Evolutionary conservation across 2,329 filamentous ascomycete species (phyloP), one percentile per base, ranked within the genome.

Genomic region (Monosporascus sp.): DNA sequence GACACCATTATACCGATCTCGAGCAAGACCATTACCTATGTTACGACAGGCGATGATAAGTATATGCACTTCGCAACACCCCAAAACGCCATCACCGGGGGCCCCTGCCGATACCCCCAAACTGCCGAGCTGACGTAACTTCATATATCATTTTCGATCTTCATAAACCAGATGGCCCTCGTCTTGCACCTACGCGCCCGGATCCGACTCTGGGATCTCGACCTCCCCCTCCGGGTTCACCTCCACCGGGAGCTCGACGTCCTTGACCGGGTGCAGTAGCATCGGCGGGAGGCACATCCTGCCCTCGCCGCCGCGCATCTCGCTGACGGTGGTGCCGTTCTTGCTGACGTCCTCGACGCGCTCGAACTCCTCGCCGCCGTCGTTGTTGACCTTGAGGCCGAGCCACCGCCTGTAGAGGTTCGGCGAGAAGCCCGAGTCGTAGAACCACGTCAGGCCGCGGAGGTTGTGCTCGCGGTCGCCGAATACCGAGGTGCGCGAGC

Each of bases 271-370:
- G 77, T 97, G 92, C 58, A 97, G 72, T 56, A 96, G 72, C 86
- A 96, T 93, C 1, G 88, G 89, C 7, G 91, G 90, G 41, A 96
- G 73, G 72, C 92, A 97, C 90, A 96, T 95, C 55, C 91, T 81
- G 11, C 90, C 90, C 69, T 92, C 88, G 17, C 87, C 85, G 47
- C 84, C 81, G 48, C 76, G 78, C 80, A 84, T 86, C 58, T 72
- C 67, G 43, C 71, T 69, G 6, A 82, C 75, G 38, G 68, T 72
- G 24, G 68, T 65, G 31, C 77, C 81, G 54, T 79, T 71, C 68
- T 75, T 78, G 63, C 70, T 78, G 63, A 69, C 63, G 53, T 83
- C 80, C 35, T 73, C 77, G 3, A 78, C 79, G 56, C 81, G 69
- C 71, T 94, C 90, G 60, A 88, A 85, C 69, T 88, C 80, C 63